Evolutionary conservation across 768 basidiomycete species (phyloP), one percentile per base, ranked within the genome.

Genomic region (Leccinum fibrillosum): DNA sequence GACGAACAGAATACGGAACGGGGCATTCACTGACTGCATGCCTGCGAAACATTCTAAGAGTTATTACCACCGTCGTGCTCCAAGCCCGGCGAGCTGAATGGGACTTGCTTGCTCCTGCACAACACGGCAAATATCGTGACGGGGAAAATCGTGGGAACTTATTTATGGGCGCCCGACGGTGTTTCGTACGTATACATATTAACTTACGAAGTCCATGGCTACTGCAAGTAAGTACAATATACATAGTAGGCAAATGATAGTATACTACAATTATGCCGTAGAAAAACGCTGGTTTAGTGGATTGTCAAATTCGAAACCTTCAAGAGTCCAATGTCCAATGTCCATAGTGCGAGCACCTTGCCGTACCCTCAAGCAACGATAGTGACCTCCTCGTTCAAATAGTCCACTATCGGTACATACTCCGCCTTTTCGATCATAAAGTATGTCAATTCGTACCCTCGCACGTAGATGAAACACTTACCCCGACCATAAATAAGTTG

Each of bases 401-500:
- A 70, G n/a, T 69, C 39, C 48, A 71, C 52, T 37, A 55, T 0
- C 0, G 67, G 69, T 21, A 0, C 52, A 11, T 57, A 62, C 7
- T 32, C 39, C 0, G 54, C 62, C 69, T 70, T 52, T 0, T 35
- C n/a, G 21, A 39, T 44, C 50, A 13, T 5, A 32, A 47, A 0
- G 44, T 5, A 12, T 21, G 13, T 62, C n/a, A 68, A 35, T 4
- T 21, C 54, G 21, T 26, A 7, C 1, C 35, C 23, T 12, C 11
- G 21, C 11, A 25, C 23, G 7, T 28, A 28, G 19, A 42, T 8
- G 34, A 2, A 53, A 3, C 13, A 71, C 77, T 66, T 62, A 80
- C 78, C 57, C 78, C 79, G 19, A 77, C 69, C 58, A 80, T 63
- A 28, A 73, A 64, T 0, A 76, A 59, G 62, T 77, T 74, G 50